These are phyloP conservation scores for Millerozyma acaciae DNA, from an alignment of 805 yeast species.

Conservation along the genomic window DNA sequence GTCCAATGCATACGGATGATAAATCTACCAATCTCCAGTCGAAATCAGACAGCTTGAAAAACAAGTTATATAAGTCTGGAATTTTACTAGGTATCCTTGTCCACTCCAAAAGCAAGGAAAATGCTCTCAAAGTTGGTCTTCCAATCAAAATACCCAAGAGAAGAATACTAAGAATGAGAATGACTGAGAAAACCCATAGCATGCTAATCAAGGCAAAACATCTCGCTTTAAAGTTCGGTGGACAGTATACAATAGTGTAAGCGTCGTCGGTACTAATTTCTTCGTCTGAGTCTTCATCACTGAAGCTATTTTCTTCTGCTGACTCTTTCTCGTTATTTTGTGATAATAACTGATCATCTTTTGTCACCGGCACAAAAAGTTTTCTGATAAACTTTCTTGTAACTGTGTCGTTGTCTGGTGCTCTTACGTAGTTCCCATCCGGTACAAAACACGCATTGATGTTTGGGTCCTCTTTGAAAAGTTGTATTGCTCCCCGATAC, in stretches of 20 bases:
- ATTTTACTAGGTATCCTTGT: not conserved
- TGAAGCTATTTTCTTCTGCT: slow-evolving; percentile 10
- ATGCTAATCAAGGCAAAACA: slow-evolving; percentile 44
- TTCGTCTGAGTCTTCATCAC: slow-evolving; percentile 39
- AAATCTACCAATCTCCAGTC: slow-evolving; percentile 21
- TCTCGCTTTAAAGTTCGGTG: slow-evolving; percentile 68
- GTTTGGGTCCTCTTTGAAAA: slow-evolving; percentile 40
- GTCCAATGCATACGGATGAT: slow-evolving; percentile 17
- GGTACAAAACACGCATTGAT: slow-evolving; percentile 64
- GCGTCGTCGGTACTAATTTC: slow-evolving; percentile 33
- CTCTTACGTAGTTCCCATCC: slow-evolving; percentile 79
- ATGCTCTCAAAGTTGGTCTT: slow-evolving; percentile 15
- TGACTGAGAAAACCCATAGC: slow-evolving; percentile 46
- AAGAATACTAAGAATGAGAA: slow-evolving; percentile 20
- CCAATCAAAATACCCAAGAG: slow-evolving; percentile 28
- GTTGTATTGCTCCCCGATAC: slow-evolving; percentile 37
- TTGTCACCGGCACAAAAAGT: slow-evolving; percentile 79
- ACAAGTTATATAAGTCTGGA: slow-evolving; percentile 1
- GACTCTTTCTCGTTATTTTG: slow-evolving; percentile 4
- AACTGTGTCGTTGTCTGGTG: slow-evolving; percentile 78
- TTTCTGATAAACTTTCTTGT: slow-evolving; percentile 60
- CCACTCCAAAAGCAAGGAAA: slow-evolving; percentile 2
- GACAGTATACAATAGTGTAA: slow-evolving; percentile 80
- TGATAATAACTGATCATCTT: slow-evolving; percentile 58
- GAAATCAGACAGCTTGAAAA: slow-evolving; percentile 2